Evolutionary conservation across 176 grass and related monocot genomes (phyloP).

Genomic region (Musa schizocarpa): DNA sequence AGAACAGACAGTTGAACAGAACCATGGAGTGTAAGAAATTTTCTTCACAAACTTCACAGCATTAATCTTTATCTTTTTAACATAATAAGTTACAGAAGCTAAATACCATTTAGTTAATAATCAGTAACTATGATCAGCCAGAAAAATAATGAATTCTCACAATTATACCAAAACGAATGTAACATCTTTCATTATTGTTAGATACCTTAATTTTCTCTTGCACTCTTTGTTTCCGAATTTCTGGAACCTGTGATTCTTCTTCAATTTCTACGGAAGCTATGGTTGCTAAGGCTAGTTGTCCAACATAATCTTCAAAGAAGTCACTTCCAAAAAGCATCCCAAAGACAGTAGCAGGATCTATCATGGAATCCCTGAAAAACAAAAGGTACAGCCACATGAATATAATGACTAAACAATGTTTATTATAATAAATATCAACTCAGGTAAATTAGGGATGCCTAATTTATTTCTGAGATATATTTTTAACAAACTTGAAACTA

Average conservation of each 20-base stretch:
- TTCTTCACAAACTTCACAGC: no score
- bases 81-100: no score
- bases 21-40: no score
- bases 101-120: no score
- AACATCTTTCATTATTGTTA: background rate
- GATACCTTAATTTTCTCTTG: slow-evolving; percentile 85
- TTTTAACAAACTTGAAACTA: background rate
- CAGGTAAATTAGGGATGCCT: background rate
- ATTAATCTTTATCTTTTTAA: no score
- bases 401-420: background rate
- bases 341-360: slow-evolving; percentile 90
- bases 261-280: slow-evolving; percentile 71
- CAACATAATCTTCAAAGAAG: slow-evolving; percentile 95
- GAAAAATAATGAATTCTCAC: background rate
- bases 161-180: background rate
- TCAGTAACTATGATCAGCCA: no score
- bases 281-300: slow-evolving; percentile 84
- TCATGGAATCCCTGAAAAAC: slow-evolving; percentile 60
- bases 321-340: slow-evolving; percentile 99
- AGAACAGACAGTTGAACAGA: no score
- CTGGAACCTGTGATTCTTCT: slow-evolving; percentile 45
- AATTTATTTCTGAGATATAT: background rate
- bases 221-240: slow-evolving; percentile 44
- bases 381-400: background rate
- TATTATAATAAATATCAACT: background rate